A percentile compares a stretch with the other conserved stretches of the same genome.
phyloP scores from a whole-genome alignment of 768 basidiomycete species.

The Peribolospora baueri region DNA sequence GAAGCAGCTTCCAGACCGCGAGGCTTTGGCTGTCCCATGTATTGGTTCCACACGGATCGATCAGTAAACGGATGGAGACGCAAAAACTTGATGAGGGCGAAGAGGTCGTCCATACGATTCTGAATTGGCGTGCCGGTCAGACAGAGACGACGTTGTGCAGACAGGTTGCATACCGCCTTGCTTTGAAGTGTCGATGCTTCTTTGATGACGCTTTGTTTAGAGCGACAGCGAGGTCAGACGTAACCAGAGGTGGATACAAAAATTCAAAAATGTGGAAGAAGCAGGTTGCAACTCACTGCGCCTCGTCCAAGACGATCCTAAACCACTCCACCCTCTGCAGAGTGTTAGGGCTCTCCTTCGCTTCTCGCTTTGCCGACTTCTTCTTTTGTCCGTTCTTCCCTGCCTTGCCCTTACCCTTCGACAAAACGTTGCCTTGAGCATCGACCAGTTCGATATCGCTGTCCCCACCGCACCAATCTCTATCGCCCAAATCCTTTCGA shows the following conservation, averaged over 20 bases:
- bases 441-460: conserved; percentile 46
- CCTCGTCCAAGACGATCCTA: conserved; percentile 15
- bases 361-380: conserved; percentile 35
- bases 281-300: conserved; percentile 11
- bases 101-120: conserved; percentile 96
- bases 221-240: neutral
- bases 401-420: conserved; percentile 14
- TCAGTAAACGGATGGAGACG: conserved; percentile 79
- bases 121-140: conserved; percentile 97
- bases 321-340: conserved; percentile 94
- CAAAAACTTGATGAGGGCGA: conserved; percentile 86
- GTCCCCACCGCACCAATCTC: conserved; percentile 22
- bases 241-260: neutral
- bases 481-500: conserved; percentile 1
- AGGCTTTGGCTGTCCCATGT: conserved; percentile 77
- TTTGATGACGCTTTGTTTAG: conserved; percentile 57
- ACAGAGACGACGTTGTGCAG: conserved; percentile 76
- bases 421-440: conserved; percentile 37
- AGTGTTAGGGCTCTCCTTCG: conserved; percentile 47
- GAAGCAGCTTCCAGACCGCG: conserved; percentile 33
- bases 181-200: conserved; percentile 83
- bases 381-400: conserved; percentile 31
- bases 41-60: conserved; percentile 77
- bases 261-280: neutral
- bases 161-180: conserved; percentile 78